phyloP scores from a whole-genome alignment of 2,329 filamentous ascomycete species.

The Aotearoamyces nothofagi region DNA sequence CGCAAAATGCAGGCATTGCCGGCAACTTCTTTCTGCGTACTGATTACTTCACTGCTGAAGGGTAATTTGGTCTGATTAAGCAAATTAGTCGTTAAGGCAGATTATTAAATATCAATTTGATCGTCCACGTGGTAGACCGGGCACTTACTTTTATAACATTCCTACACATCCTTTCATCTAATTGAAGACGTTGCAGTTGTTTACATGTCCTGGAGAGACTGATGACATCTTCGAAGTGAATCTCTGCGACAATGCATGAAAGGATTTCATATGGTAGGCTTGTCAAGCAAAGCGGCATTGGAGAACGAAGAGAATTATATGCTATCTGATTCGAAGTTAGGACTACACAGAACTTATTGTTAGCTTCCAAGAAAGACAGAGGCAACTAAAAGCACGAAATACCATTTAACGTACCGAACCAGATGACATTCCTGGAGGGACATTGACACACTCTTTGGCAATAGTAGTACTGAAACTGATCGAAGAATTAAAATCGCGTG shows the following conservation, averaged over 20 bases:
- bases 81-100: not conserved
- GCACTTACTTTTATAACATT: slow-evolving; percentile 13
- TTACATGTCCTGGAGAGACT: slow-evolving; percentile 14
- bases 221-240: slow-evolving; percentile 18
- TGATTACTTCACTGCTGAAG: slow-evolving; percentile 13
- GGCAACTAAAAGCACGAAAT: too few species aligned
- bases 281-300: slow-evolving; percentile 6
- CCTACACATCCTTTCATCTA: slow-evolving; percentile 16
- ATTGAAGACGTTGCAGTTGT: slow-evolving; percentile 12
- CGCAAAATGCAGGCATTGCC: slow-evolving; percentile 37
- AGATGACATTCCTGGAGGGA: too few species aligned
- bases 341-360: too few species aligned
- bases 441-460: too few species aligned
- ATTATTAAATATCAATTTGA: slow-evolving; percentile 2
- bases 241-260: slow-evolving; percentile 12
- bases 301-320: too few species aligned
- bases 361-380: too few species aligned
- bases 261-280: slow-evolving; percentile 18
- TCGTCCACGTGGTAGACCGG: slow-evolving; percentile 2
- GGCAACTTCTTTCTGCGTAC: slow-evolving; percentile 6
- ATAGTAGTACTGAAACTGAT: too few species aligned
- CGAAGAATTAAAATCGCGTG: too few species aligned
- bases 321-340: too few species aligned
- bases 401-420: too few species aligned
- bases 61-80: slow-evolving; percentile 10